phyloP scores from a whole-genome alignment of 1,284 basidiomycete species.

The Singerocomus inundabilis region DNA sequence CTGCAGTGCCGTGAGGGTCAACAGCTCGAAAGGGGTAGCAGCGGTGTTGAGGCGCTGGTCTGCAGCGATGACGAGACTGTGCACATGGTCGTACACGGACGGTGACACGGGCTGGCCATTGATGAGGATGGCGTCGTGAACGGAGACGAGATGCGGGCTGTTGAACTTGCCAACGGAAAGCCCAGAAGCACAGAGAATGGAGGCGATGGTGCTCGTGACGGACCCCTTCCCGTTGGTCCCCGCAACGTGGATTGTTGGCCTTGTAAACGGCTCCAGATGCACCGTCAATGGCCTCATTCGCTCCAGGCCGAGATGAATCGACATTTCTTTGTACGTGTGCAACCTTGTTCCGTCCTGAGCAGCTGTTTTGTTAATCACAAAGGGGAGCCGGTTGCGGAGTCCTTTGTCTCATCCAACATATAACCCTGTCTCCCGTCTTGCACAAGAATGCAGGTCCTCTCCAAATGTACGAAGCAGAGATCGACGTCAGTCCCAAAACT shows the following conservation, averaged over 20 bases:
- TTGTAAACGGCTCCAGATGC: conserved; percentile 62
- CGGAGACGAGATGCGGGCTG: conserved; percentile 84
- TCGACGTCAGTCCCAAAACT: conserved; percentile 15
- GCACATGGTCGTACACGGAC: conserved; percentile 51
- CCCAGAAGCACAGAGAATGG: conserved; percentile 59
- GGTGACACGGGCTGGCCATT: conserved; percentile 55
- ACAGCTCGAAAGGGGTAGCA: conserved; percentile 82
- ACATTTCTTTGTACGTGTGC: conserved; percentile 39
- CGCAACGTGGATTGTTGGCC: conserved; percentile 89
- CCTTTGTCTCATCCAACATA: conserved; percentile 2
- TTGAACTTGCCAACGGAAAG: conserved; percentile 84
- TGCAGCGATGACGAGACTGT: conserved; percentile 49
- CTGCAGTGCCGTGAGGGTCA: conserved; percentile 74
- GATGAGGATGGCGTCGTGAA: conserved; percentile 78
- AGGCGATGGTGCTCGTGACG: conserved; percentile 81
- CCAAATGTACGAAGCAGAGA: conserved; percentile 18
- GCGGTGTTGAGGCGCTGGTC: conserved; percentile 46
- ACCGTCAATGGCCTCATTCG: conserved; percentile 63
- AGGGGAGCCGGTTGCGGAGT: too few relatives aligned
- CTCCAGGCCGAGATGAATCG: conserved; percentile 78
- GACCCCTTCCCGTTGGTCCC: conserved; percentile 99
- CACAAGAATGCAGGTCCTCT: not conserved
- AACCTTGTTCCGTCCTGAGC: not conserved
- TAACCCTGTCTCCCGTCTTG: not conserved
- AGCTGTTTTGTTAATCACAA: not conserved